These are phyloP conservation scores for Oryza glumipatula DNA, from an alignment of 176 grass and related monocot species.

Conservation along the genomic window DNA sequence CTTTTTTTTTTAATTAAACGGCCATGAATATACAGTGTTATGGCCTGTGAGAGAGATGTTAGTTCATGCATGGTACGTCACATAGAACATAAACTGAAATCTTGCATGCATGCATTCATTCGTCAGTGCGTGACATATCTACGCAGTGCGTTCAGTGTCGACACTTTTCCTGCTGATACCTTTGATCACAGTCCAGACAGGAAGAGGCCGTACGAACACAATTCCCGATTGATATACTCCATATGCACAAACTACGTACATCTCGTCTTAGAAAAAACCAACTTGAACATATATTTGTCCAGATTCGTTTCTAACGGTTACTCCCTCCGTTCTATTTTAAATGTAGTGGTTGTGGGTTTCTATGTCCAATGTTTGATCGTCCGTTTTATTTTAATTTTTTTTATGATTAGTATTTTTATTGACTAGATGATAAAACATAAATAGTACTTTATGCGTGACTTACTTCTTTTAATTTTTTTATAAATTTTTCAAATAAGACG, in stretches of 20 bases:
- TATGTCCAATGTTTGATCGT: too few relatives aligned
- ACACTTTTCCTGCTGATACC: conserved; percentile 71
- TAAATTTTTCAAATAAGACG: too few relatives aligned
- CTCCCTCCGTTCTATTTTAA: too few relatives aligned
- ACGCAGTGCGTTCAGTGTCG: neutral
- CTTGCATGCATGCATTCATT: neutral
- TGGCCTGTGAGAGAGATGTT: conserved; percentile 22
- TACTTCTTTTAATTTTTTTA: too few relatives aligned
- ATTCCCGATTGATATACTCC: conserved; percentile 48
- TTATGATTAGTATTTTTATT: too few relatives aligned
- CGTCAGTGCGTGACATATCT: neutral
- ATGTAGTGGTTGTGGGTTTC: too few relatives aligned
- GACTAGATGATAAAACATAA: too few relatives aligned
- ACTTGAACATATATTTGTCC: too few relatives aligned
- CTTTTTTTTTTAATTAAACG: neutral
- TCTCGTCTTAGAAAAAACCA: too few relatives aligned
- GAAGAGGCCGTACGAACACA: conserved; percentile 81
- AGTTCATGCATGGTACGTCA: neutral
- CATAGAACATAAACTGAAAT: neutral
- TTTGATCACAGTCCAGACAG: conserved; percentile 46
- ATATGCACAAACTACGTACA: neutral
- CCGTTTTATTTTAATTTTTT: too few relatives aligned
- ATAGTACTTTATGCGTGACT: too few relatives aligned
- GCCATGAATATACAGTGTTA: neutral
- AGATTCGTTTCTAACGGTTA: too few relatives aligned